phyloP scores from a whole-genome alignment of 169 alveolate genomes.

The Amoebophrya sp. region DNA sequence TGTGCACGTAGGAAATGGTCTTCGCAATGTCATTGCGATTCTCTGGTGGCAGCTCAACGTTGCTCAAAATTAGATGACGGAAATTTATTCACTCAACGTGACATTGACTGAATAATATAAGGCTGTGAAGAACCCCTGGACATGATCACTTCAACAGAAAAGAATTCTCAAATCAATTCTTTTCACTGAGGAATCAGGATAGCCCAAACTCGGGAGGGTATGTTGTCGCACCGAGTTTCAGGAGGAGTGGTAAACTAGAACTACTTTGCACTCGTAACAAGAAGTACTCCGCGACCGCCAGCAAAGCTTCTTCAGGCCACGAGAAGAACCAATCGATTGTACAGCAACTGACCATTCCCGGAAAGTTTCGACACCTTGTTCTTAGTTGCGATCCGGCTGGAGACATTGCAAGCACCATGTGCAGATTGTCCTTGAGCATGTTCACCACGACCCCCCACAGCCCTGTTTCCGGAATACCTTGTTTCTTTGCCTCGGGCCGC shows the following conservation, averaged over 20 bases:
- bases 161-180: too few relatives aligned
- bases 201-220: too few relatives aligned
- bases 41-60: conserved; percentile 60
- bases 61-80: neutral
- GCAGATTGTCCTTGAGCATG: conserved; percentile 67
- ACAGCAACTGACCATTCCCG: conserved; percentile 92
- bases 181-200: too few relatives aligned
- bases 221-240: too few relatives aligned
- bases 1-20: conserved; percentile 71
- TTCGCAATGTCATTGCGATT: conserved; percentile 62
- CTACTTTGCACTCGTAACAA: conserved; percentile 52
- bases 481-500: conserved; percentile 58
- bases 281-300: conserved; percentile 88
- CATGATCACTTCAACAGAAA: too few relatives aligned
- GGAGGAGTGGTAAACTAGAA: too few relatives aligned
- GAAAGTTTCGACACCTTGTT: conserved; percentile 81
- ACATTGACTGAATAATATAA: neutral
- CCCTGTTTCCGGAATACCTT: conserved; percentile 66
- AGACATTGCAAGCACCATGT: conserved; percentile 79
- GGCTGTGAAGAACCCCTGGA: neutral
- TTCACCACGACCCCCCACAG: conserved; percentile 57
- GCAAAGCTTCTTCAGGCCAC: conserved; percentile 86
- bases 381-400: conserved; percentile 80
- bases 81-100: neutral
- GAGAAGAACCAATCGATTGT: conserved; percentile 94